Evolutionary conservation across 768 basidiomycete genomes (phyloP).

Genomic region (Suillus subalutaceus): DNA sequence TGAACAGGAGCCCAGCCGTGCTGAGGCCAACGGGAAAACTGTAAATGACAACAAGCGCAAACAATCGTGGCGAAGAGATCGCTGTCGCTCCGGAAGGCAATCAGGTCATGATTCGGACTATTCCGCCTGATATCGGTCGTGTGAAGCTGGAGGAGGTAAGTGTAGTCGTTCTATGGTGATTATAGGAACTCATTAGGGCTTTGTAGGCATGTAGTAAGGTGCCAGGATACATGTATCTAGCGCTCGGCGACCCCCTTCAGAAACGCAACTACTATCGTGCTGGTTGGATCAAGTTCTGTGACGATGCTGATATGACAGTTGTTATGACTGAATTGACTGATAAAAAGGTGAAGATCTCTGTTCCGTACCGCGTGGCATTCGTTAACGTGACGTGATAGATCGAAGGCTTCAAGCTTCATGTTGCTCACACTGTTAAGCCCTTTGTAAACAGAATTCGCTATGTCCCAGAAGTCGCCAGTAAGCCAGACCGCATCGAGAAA

Average conservation of each 20-base stretch:
- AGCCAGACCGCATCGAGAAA: conserved; percentile 77
- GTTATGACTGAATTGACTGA: conserved; percentile 78
- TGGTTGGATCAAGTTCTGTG: conserved; percentile 87
- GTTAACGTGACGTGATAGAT: conserved; percentile 55
- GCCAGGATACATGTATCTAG: conserved; percentile 85
- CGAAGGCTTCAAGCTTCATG: conserved; percentile 92
- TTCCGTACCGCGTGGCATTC: conserved; percentile 6
- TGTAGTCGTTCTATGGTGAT: conserved; percentile 13
- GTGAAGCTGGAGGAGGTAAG: conserved; percentile 87
- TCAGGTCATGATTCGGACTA: conserved; percentile 93
- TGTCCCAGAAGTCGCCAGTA: conserved; percentile 81
- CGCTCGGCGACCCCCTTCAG: conserved; percentile 88
- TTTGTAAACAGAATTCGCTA: conserved; percentile 78
- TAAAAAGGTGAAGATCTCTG: conserved; percentile 65
- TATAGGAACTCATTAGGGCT: conserved; percentile 13
- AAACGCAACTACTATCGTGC: conserved; percentile 94
- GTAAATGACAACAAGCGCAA: conserved; percentile 46
- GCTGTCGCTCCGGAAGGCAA: conserved; percentile 77
- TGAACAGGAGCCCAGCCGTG: conserved; percentile 58
- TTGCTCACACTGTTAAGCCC: conserved; percentile 78
- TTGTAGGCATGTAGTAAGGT: conserved; percentile 72
- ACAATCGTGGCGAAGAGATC: conserved; percentile 69
- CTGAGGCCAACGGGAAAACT: conserved; percentile 61
- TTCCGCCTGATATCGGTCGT: conserved; percentile 91
- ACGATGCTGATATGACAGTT: conserved; percentile 79